Conservation (phyloP, 257 asterid species). For the Cynanchum wilfordii region DNA sequence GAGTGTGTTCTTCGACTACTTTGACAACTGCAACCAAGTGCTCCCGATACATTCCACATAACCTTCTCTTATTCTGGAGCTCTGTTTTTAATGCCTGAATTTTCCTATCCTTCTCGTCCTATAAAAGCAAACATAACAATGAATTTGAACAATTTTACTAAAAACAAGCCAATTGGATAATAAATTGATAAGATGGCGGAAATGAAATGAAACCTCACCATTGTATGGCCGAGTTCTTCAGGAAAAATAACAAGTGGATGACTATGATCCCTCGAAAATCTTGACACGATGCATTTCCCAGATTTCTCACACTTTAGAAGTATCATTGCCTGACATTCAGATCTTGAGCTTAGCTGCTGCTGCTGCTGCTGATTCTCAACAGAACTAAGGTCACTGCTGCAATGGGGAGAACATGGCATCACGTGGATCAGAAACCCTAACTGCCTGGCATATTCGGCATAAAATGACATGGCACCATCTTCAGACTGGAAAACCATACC, state of each 20-base stretch:
- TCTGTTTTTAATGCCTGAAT: slow-evolving; percentile 2
- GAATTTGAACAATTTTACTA: background rate
- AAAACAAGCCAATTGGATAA: background rate
- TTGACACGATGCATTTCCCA: slow-evolving; percentile 13
- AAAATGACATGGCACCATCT: slow-evolving; percentile 12
- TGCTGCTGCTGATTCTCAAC: background rate
- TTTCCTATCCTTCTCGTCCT: slow-evolving; percentile 7
- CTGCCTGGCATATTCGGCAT: slow-evolving; percentile 14
- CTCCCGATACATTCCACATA: slow-evolving; percentile 6
- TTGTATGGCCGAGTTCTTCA: slow-evolving; percentile 1
- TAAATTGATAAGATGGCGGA: background rate
- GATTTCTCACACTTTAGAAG: slow-evolving; percentile 7
- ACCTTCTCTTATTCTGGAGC: slow-evolving; percentile 5
- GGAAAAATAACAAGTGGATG: slow-evolving; percentile 17
- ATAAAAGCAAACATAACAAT: background rate
- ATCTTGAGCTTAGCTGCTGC: background rate
- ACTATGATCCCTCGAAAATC: slow-evolving; percentile 10
- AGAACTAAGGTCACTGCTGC: background rate
- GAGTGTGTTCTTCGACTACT: slow-evolving; percentile 4
- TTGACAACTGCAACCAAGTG: slow-evolving; percentile 8
- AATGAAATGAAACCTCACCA: slow-evolving; percentile 7
- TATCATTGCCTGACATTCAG: slow-evolving; percentile 15
- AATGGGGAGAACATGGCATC: background rate
- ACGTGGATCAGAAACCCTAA: slow-evolving; percentile 8
- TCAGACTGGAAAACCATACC: slow-evolving; percentile 15